phyloP scores from a whole-genome alignment of 495 filamentous ascomycete species.

The Astrothelium macrocarpum region DNA sequence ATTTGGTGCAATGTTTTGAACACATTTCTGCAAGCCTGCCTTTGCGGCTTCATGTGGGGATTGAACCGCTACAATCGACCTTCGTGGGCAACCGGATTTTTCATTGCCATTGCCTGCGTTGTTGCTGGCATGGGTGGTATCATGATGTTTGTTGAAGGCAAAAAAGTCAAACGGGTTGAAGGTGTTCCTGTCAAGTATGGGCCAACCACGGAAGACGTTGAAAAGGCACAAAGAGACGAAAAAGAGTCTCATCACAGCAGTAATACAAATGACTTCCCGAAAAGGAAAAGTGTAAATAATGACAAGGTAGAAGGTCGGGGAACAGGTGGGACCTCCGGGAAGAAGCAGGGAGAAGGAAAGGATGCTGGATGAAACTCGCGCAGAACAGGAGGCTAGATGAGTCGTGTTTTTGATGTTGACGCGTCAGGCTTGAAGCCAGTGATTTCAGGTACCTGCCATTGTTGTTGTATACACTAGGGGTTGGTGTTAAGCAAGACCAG shows the following conservation, averaged over 20 bases:
- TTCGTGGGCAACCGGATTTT: conserved; percentile 61
- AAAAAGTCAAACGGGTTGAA: conserved; percentile 55
- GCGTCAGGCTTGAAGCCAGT: too few relatives aligned
- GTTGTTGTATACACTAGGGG: background rate
- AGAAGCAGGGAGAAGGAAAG: background rate
- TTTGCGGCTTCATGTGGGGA: conserved; percentile 75
- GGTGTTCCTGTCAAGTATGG: conserved; percentile 35
- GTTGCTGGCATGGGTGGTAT: conserved; percentile 60
- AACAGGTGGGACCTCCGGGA: background rate
- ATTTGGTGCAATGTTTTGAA: conserved; percentile 67
- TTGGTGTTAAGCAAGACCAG: background rate
- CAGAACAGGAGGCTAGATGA: background rate
- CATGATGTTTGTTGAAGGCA: conserved; percentile 55
- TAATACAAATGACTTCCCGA: background rate
- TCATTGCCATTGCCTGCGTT: conserved; percentile 60
- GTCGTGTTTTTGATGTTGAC: background rate
- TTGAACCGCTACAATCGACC: conserved; percentile 61
- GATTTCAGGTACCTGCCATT: too few relatives aligned
- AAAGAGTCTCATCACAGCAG: background rate
- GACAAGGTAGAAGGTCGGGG: background rate
- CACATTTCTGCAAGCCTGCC: conserved; percentile 59
- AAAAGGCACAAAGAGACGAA: background rate
- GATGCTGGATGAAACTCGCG: background rate
- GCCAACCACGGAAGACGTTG: background rate
- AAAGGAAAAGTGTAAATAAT: background rate